Evolutionary conservation across 2,329 filamentous ascomycete species (phyloP).

Genomic region (Dryadomyces quercus-mongolicae): DNA sequence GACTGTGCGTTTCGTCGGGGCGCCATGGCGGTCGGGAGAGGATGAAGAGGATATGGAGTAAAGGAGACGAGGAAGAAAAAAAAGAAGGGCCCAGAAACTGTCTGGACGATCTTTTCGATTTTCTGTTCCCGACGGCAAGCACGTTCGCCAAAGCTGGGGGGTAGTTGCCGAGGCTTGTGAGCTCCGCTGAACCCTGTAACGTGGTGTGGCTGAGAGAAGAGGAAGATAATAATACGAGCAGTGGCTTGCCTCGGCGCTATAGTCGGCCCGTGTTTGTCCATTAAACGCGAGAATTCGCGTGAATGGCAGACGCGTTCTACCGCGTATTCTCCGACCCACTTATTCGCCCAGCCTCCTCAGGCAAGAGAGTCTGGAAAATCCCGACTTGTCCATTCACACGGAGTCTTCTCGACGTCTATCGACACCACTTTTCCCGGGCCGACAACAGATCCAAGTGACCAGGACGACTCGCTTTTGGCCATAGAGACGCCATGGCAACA

Average conservation of each 20-base stretch:
- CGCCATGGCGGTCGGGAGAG: conserved; percentile 24
- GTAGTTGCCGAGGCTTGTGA: conserved; percentile 9
- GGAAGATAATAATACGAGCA: too few relatives aligned
- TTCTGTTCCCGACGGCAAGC: conserved; percentile 1
- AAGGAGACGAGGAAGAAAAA: neutral
- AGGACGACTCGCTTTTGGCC: neutral
- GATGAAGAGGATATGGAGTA: neutral
- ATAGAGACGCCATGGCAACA: conserved; percentile 48
- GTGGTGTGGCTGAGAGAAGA: neutral
- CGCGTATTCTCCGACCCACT: conserved; percentile 4
- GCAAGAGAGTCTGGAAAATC: neutral
- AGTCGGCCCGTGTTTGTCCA: conserved; percentile 9
- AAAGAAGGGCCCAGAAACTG: neutral
- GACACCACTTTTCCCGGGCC: neutral
- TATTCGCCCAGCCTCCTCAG: conserved; percentile 10
- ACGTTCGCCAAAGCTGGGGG: conserved; percentile 2
- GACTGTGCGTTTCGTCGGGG: conserved; percentile 43
- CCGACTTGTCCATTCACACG: neutral
- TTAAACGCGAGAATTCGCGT: conserved; percentile 14
- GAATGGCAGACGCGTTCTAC: conserved; percentile 6
- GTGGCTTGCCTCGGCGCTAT: too few relatives aligned
- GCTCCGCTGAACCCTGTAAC: neutral
- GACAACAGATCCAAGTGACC: neutral
- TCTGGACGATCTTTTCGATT: neutral
- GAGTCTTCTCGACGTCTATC: neutral